Conservation (phyloP, 805 yeast genomes). For the Zygoascus flipseniorum region DNA sequence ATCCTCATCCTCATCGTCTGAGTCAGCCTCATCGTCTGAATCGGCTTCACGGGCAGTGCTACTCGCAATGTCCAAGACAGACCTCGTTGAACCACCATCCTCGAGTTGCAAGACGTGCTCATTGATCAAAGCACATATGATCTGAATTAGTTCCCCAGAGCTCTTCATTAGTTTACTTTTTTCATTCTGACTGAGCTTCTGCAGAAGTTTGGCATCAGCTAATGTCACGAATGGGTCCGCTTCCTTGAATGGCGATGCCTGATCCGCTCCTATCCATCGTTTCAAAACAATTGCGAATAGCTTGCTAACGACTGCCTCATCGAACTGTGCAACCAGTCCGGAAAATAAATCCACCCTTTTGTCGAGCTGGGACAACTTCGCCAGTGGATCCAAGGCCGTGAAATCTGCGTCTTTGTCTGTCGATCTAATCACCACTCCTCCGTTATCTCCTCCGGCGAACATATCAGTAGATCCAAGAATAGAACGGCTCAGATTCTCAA, state of each 20-base stretch:
- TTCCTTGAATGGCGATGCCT: slow-evolving; percentile 21
- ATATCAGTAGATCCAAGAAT: neutral
- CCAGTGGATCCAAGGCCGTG: slow-evolving; percentile 13
- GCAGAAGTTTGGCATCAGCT: slow-evolving; percentile 56
- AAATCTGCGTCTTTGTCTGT: slow-evolving; percentile 23
- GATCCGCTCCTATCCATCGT: slow-evolving; percentile 44
- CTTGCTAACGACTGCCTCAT: slow-evolving; percentile 37
- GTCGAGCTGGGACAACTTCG: slow-evolving; percentile 36
- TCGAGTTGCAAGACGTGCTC: slow-evolving; percentile 26
- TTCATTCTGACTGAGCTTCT: slow-evolving; percentile 48
- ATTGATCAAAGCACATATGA: slow-evolving; percentile 37
- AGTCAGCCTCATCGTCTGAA: slow-evolving; percentile 10
- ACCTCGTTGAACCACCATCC: neutral
- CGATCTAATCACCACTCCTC: slow-evolving; percentile 31
- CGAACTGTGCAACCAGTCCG: slow-evolving; percentile 41
- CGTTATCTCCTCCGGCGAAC: slow-evolving; percentile 1
- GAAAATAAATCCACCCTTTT: slow-evolving; percentile 34
- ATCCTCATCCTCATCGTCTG: slow-evolving; percentile 22
- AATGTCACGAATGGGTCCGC: slow-evolving; percentile 47
- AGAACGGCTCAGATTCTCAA: neutral
- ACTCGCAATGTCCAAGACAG: slow-evolving; percentile 34
- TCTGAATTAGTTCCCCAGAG: slow-evolving; percentile 48
- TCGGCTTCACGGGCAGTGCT: slow-evolving; percentile 3
- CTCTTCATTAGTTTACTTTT: slow-evolving; percentile 48
- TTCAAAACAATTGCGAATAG: slow-evolving; percentile 44